Evolutionary conservation across 2,329 filamentous ascomycete species (phyloP).

Genomic region (Phaeosphaeriaceae sp.): DNA sequence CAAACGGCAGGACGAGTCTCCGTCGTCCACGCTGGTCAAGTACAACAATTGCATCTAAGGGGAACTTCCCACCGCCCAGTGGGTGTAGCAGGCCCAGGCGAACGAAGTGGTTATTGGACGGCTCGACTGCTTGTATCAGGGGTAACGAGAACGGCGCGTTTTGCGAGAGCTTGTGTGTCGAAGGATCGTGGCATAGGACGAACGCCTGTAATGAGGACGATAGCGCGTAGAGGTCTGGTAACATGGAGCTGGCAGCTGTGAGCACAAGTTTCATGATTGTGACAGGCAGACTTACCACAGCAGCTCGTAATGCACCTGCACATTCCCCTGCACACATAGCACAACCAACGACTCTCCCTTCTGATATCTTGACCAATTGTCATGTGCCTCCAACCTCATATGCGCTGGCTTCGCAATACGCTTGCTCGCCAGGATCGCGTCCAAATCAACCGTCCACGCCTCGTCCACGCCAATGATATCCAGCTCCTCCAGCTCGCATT

Average conservation of each 20-base stretch:
- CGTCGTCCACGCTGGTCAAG: conserved; percentile 47
- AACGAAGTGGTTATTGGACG: conserved; percentile 47
- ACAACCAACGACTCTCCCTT: conserved; percentile 30
- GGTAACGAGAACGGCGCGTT: conserved; percentile 37
- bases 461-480: conserved; percentile 33
- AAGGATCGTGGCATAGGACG: conserved; percentile 44
- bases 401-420: conserved; percentile 23
- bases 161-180: conserved; percentile 33
- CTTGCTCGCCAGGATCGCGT: conserved; percentile 37
- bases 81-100: conserved; percentile 53
- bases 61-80: conserved; percentile 52
- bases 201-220: conserved; percentile 43
- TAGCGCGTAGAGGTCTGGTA: conserved; percentile 40
- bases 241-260: conserved; percentile 24
- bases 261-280: background rate
- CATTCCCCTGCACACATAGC: conserved; percentile 44
- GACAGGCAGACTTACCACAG: conserved; percentile 34
- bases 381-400: conserved; percentile 28
- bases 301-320: conserved; percentile 44
- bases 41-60: conserved; percentile 54
- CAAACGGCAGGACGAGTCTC: conserved; percentile 53
- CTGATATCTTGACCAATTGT: conserved; percentile 33
- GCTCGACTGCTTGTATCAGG: conserved; percentile 39
- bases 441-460: conserved; percentile 44
- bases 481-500: conserved; percentile 46